phyloP scores from a whole-genome alignment of 805 yeast genomes.

The Candida lessepsii region DNA sequence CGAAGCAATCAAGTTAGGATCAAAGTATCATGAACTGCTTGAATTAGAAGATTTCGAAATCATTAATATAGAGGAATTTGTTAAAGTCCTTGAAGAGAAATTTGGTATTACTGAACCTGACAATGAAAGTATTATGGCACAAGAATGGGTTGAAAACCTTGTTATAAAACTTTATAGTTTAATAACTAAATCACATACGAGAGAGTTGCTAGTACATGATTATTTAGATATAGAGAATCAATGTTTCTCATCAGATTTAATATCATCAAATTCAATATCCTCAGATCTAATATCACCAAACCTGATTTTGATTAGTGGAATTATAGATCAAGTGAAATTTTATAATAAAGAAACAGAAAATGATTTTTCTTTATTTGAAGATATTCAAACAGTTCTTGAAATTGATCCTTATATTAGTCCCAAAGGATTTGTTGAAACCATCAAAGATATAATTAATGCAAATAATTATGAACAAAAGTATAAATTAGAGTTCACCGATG shows the following conservation, averaged over 20 bases:
- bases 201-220: slow-evolving; percentile 62
- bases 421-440: slow-evolving; percentile 18
- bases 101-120: slow-evolving; percentile 7
- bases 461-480: slow-evolving; percentile 10
- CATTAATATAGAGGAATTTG: slow-evolving; percentile 18
- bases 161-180: slow-evolving; percentile 34
- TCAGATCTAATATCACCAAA: slow-evolving; percentile 6
- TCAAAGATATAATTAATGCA: slow-evolving; percentile 15
- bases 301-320: slow-evolving; percentile 56
- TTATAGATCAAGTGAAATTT: slow-evolving; percentile 51
- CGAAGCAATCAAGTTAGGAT: slow-evolving; percentile 47
- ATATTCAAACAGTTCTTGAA: slow-evolving; percentile 21
- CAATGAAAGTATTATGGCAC: slow-evolving; percentile 21
- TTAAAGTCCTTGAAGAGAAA: slow-evolving; percentile 10
- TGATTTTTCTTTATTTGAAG: slow-evolving; percentile 23
- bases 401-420: slow-evolving; percentile 23
- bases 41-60: slow-evolving; percentile 49
- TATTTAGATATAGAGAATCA: slow-evolving; percentile 36
- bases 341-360: slow-evolving; percentile 12
- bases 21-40: slow-evolving; percentile 43
- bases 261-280: slow-evolving; percentile 14
- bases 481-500: slow-evolving; percentile 39
- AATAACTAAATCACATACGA: slow-evolving; percentile 52
- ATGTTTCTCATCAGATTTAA: slow-evolving; percentile 11
- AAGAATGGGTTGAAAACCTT: slow-evolving; percentile 43